These are phyloP conservation scores for Pestalotiopsis sp. DNA, from an alignment of 2,329 filamentous ascomycete genomes.

Conservation along the genomic window DNA sequence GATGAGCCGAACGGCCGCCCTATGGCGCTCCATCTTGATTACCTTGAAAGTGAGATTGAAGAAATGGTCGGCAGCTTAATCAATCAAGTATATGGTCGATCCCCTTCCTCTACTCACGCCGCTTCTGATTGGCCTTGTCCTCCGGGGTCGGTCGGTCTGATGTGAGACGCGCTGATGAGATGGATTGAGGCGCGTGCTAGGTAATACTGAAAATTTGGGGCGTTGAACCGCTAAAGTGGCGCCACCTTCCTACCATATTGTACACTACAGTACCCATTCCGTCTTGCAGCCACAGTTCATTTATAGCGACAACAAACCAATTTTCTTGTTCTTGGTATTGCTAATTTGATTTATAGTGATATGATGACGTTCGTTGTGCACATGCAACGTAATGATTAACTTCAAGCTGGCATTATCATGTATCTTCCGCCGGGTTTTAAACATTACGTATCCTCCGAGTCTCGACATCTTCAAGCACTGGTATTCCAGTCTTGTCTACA, in stretches of 20 bases:
- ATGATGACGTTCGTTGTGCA: not conserved
- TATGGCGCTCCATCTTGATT: constrained; percentile 52
- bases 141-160: not conserved
- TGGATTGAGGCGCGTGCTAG: not conserved
- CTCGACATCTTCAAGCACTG: not conserved
- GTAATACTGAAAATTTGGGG: constrained; percentile 6
- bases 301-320: no score
- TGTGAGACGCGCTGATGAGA: not conserved
- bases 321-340: no score
- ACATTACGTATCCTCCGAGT: not conserved
- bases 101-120: not conserved
- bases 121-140: not conserved
- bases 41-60: not conserved
- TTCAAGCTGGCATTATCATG: not conserved
- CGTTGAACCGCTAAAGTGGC: constrained; percentile 10
- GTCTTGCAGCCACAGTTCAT: no score
- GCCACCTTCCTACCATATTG: not conserved
- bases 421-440: not conserved
- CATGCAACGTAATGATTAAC: not conserved
- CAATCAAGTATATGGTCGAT: not conserved
- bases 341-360: not conserved
- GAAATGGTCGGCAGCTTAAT: not conserved
- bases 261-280: no score
- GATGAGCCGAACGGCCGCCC: constrained; percentile 48
- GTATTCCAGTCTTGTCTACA: not conserved